phyloP scores from a whole-genome alignment of 305 asterid species.

The Withania somnifera region DNA sequence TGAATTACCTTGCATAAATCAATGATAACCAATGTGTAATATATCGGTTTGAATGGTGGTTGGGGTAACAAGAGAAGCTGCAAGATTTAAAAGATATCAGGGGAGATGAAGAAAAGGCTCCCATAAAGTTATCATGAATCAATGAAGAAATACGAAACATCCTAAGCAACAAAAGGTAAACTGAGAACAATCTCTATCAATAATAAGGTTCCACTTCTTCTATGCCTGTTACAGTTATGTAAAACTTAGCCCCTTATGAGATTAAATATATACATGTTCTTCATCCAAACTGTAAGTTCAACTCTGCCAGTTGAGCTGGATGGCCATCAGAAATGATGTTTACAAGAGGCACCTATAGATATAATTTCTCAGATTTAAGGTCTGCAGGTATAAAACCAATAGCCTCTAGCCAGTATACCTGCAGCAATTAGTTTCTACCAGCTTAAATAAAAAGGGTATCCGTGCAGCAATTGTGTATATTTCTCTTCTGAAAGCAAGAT shows the following conservation, averaged over 20 bases:
- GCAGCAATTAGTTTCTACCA: no score
- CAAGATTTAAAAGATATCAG: constrained; percentile 14
- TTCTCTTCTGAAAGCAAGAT: no score
- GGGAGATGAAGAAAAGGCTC: neutral
- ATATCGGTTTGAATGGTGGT: constrained; percentile 89
- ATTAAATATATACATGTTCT: neutral
- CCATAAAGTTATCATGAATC: neutral
- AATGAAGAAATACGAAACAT: neutral
- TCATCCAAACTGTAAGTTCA: neutral
- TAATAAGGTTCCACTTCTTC: neutral
- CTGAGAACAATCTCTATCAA: neutral
- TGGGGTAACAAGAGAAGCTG: constrained; percentile 95
- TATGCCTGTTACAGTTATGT: neutral
- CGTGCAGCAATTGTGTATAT: no score
- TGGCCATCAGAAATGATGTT: no score
- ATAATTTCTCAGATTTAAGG: no score
- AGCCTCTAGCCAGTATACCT: no score
- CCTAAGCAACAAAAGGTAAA: neutral
- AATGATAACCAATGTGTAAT: constrained; percentile 92
- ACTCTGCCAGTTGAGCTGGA: no score
- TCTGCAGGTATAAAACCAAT: no score
- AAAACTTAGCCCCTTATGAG: neutral
- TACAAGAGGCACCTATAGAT: no score
- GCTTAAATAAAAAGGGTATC: no score
- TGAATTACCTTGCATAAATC: constrained; percentile 87